Base-by-base conservation (phyloP, 2,329 filamentous ascomycete genomes). In the Aspergillus ochraceoroseus region DNA sequence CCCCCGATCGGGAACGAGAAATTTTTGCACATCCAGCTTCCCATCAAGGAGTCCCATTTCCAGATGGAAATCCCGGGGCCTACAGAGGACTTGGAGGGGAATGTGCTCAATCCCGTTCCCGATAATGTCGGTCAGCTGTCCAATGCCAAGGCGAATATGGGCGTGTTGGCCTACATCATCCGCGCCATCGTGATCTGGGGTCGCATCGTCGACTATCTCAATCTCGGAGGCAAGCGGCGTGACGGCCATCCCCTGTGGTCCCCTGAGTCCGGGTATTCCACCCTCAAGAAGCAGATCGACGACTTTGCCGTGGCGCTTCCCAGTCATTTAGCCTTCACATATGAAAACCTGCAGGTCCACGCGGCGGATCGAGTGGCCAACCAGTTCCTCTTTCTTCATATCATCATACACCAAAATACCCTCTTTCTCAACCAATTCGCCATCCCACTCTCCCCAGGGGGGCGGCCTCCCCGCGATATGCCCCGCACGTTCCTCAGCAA, bases 1-100 rank as follows among this genome's bases (percentile, higher is more conserved):
- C 92, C 92, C 13, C 86, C 87, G 38, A 95, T 95, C 53, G 83
- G 95, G 39, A 83, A 86, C 51, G 88, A 95, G 62, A 86, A 92
- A 51, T 87, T 86, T 40, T 77, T 96, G 46, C 83, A 87, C 52
- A 87, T 95, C 11, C 90, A 92, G 49, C 69, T 98, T 15, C 92
- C 92, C 0, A 85, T 95, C 54, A 89, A 86, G 59, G 92, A 98
- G 62, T 82, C 82, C 34, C 82, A 87, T 48, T 96, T 95, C 56
- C 83, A 90, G 49, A 80, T 95, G 59, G 90, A 95, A 58, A 90
- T 95, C 59, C 84, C 87, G 1, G 89, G 85, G 0, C 79, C 83
- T 9, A 95, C 92, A 0, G 88, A 96, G 61, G 82, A 83, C 42
- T 71, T 96, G 6, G 77, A 84, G 49, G 88, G 89, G 2, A 73